A percentile compares a stretch with the other conserved stretches of the same genome.
Conservation (phyloP, 2,329 filamentous ascomycete genomes). For the Dactylellina cionopaga region DNA sequence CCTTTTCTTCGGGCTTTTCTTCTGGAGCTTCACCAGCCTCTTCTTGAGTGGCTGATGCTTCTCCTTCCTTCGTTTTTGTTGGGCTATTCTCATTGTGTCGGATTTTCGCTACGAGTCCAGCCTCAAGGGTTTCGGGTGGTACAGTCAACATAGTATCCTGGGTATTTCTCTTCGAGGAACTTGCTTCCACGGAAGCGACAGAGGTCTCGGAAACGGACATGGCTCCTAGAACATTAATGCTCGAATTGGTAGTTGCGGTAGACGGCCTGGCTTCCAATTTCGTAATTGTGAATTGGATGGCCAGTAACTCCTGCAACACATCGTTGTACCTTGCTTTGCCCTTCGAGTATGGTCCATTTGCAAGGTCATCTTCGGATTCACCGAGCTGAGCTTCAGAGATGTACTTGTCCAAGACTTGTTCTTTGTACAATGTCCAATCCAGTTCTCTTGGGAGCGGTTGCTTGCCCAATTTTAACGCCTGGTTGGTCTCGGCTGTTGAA, state of each 20-base stretch:
- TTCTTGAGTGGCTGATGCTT: background rate
- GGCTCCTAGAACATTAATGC: slow-evolving; percentile 5
- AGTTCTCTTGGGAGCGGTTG: slow-evolving; percentile 41
- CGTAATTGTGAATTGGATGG: slow-evolving; percentile 30
- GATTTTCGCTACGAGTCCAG: slow-evolving; percentile 24
- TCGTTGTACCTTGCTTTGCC: slow-evolving; percentile 39
- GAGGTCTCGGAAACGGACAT: slow-evolving; percentile 21
- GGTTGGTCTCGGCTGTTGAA: slow-evolving; percentile 3
- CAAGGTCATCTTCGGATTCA: slow-evolving; percentile 36
- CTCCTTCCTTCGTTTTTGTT: background rate
- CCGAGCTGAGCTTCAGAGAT: slow-evolving; percentile 35
- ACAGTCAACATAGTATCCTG: slow-evolving; percentile 48
- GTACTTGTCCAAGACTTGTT: slow-evolving; percentile 34
- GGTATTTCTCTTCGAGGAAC: slow-evolving; percentile 36
- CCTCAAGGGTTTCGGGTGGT: slow-evolving; percentile 36
- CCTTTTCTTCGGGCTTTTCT: background rate
- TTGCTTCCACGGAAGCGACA: slow-evolving; percentile 18
- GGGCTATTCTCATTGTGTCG: slow-evolving; percentile 21
- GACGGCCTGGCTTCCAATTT: slow-evolving; percentile 32
- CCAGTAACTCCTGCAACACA: slow-evolving; percentile 46
- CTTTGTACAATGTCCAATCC: slow-evolving; percentile 35
- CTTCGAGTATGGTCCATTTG: slow-evolving; percentile 20
- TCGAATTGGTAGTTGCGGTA: slow-evolving; percentile 35
- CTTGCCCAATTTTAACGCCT: slow-evolving; percentile 24
- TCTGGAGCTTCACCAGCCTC: background rate